Percentiles rank a stretch among this genome's conserved stretches.
Conservation (phyloP, 805 yeast species). For the Candida arabinofermentans region DNA sequence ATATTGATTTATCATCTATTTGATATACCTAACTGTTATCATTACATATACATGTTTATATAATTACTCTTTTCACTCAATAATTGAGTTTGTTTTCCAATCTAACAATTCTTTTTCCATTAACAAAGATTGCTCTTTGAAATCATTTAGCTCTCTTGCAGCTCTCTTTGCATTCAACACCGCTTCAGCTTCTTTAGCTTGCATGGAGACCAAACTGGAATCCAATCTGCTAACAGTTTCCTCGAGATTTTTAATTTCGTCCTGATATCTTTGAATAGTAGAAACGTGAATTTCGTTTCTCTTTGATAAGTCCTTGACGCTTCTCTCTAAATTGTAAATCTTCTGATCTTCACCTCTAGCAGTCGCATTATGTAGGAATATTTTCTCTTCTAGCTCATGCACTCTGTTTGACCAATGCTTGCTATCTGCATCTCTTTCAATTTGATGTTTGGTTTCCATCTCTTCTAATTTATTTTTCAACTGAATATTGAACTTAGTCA, state of each 20-base stretch:
- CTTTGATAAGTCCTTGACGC: constrained; percentile 49
- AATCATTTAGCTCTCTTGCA: constrained; percentile 53
- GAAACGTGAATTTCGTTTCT: constrained; percentile 48
- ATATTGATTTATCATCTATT: neutral
- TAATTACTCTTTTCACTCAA: neutral
- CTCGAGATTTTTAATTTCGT: constrained; percentile 55
- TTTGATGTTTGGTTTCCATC: constrained; percentile 45
- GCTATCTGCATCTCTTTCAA: constrained; percentile 46
- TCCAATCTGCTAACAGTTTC: constrained; percentile 44
- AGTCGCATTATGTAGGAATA: constrained; percentile 43
- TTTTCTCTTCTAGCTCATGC: constrained; percentile 45
- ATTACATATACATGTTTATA: neutral
- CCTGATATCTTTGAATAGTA: constrained; percentile 49
- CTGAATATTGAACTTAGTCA: constrained; percentile 52
- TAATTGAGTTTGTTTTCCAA: constrained; percentile 38
- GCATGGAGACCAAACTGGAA: constrained; percentile 39
- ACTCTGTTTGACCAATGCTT: constrained; percentile 59
- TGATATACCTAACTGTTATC: neutral
- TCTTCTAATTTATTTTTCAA: constrained; percentile 42
- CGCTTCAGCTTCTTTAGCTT: constrained; percentile 41
- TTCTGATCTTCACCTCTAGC: constrained; percentile 51
- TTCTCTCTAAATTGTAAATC: constrained; percentile 46
- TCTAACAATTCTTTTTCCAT: constrained; percentile 55
- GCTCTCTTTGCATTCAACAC: constrained; percentile 40
- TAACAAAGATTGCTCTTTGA: constrained; percentile 47